Evolutionary conservation across 306 rosid species (phyloP), one percentile per base, ranked within the genome.

Genomic region (Delonix regia): DNA sequence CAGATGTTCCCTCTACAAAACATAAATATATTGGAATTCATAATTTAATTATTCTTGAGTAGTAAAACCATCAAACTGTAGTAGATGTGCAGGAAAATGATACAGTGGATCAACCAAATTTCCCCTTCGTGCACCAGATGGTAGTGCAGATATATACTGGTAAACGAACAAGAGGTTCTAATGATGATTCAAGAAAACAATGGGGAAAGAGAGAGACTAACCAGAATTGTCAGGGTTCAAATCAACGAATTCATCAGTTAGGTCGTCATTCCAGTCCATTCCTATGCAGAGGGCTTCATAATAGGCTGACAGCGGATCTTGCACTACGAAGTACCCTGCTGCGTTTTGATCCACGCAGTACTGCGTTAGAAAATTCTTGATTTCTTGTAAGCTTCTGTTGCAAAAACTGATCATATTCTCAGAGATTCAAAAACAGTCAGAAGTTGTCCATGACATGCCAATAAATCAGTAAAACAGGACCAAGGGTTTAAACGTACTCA

Each of bases 231-330:
- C 25, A 28, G 48, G 75, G 41, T 18, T 77, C 19, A 8, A 7
- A 28, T 51, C 61, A 48, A 33, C 5, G 19, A 55, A 36, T 41
- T 66, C 86, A 11, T 85, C 85, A 11, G 34, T 41, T n/a, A 76
- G 2, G 45, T 83, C 75, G 0, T 71, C 89, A 41, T 70, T 64
- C 91, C 91, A 87, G 21, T 85, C 91, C 44, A 91, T 6, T 59
- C 98, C 97, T 55, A 80, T 78, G 74, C 91, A 85, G 52, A 91
- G 59, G 69, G 92, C 86, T 44, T 92, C 97, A 55, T 91, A 94
- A 72, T 78, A 87, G 2, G 76, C 15, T 52, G 91, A 61, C 27
- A 92, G 18, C 0, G 96, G 90, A 74, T 94, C 98, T 63, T 74
- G 88, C 59, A 86, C 4, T n/a, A 81, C 61, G 25, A 60, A 10